Evolutionary conservation across 805 yeast species (phyloP).

Genomic region (Naumovozyma baii): DNA sequence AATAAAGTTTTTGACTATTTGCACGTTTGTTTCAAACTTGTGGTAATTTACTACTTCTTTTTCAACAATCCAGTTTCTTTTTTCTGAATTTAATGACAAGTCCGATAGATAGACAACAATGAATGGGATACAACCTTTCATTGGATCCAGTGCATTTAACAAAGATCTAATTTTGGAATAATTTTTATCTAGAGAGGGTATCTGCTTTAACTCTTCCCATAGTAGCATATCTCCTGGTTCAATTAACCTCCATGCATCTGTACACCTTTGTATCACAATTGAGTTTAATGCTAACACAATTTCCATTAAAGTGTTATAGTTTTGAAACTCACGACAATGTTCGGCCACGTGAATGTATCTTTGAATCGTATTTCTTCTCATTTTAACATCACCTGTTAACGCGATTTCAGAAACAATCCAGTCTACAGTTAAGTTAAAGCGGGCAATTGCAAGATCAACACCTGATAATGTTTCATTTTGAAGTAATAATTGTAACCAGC

Average conservation of each 20-base stretch:
- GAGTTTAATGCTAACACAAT: conserved; percentile 73
- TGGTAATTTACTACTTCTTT: conserved; percentile 58
- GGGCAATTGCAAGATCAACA: conserved; percentile 66
- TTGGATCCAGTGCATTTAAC: conserved; percentile 43
- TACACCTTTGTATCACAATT: conserved; percentile 46
- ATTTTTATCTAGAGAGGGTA: conserved; percentile 68
- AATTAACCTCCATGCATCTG: conserved; percentile 64
- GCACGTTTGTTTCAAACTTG: conserved; percentile 65
- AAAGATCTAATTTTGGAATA: conserved; percentile 51
- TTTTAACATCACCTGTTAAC: conserved; percentile 48
- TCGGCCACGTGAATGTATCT: conserved; percentile 80
- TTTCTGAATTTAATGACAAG: conserved; percentile 53
- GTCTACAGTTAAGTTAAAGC: conserved; percentile 81
- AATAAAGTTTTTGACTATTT: conserved; percentile 64
- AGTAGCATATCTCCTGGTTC: conserved; percentile 62
- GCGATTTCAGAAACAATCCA: conserved; percentile 88
- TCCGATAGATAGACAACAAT: conserved; percentile 80
- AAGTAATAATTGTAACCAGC: conserved; percentile 74
- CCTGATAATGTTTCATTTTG: conserved; percentile 55
- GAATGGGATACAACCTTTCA: conserved; percentile 82
- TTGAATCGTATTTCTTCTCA: conserved; percentile 65
- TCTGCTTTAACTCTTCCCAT: conserved; percentile 56
- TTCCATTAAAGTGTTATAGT: conserved; percentile 82
- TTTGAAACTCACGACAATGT: conserved; percentile 61
- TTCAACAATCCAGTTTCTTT: conserved; percentile 26